phyloP scores from a whole-genome alignment of 2,329 filamentous ascomycete species.

The Ceratocystis papillata region DNA sequence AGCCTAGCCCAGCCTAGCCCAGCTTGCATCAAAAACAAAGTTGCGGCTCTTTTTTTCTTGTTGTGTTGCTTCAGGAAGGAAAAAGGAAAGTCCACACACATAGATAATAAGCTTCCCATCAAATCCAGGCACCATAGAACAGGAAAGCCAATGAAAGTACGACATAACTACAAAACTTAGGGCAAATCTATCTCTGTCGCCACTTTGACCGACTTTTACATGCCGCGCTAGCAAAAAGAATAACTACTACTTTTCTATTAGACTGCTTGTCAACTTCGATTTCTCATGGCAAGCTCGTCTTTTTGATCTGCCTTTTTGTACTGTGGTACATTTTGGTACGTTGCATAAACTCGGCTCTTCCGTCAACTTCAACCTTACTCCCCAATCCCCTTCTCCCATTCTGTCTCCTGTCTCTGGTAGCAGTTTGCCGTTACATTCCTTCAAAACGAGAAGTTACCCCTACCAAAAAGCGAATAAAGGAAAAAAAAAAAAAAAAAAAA shows the following conservation, averaged over 20 bases:
- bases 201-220: neutral
- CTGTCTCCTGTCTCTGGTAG: neutral
- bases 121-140: neutral
- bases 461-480: too few species aligned
- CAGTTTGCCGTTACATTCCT: neutral
- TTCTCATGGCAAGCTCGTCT: neutral
- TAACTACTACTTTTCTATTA: neutral
- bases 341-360: conserved; percentile 7
- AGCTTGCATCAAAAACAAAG: neutral
- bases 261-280: neutral
- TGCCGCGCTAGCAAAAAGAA: neutral
- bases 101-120: neutral
- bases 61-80: neutral
- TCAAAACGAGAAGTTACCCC: neutral
- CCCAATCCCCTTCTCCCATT: neutral
- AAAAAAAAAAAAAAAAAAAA: too few species aligned
- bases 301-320: neutral
- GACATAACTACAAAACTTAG: neutral
- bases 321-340: neutral
- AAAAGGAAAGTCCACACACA: neutral
- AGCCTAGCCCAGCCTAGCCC: neutral
- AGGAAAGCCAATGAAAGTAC: neutral
- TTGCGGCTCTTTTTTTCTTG: neutral
- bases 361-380: neutral
- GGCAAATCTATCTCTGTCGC: neutral